Percentiles rank a stretch among this genome's conserved stretches.
These are phyloP conservation scores for Aureobasidium musti DNA, from an alignment of 2,329 filamentous ascomycete genomes.

Conservation along the genomic window DNA sequence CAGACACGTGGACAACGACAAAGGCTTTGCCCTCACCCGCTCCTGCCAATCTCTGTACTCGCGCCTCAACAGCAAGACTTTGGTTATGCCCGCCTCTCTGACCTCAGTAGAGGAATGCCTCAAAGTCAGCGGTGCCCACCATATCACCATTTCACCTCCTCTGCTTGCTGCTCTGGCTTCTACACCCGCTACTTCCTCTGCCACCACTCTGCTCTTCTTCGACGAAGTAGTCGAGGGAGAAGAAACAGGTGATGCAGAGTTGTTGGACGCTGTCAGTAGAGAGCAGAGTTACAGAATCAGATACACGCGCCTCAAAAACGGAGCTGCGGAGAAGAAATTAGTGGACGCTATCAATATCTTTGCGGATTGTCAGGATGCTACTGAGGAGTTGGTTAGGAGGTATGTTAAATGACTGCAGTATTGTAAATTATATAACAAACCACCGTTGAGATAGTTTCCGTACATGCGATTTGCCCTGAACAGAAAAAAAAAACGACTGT, in stretches of 20 bases:
- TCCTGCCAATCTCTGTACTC: constrained; percentile 58
- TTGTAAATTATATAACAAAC: not conserved
- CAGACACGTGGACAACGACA: constrained; percentile 54
- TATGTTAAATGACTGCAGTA: not conserved
- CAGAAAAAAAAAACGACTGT: no score
- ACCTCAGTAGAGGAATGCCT: constrained; percentile 62
- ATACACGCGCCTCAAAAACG: constrained; percentile 17
- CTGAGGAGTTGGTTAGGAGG: constrained; percentile 16
- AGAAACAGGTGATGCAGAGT: not conserved
- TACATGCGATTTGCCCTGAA: no score
- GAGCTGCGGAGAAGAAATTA: constrained; percentile 28
- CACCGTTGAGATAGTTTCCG: not conserved
- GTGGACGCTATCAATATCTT: constrained; percentile 31
- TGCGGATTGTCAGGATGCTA: constrained; percentile 27
- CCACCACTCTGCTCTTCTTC: not conserved
- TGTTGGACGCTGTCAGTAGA: not conserved
- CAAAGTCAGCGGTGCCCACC: constrained; percentile 58
- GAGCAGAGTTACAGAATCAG: constrained; percentile 21
- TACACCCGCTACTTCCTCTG: not conserved
- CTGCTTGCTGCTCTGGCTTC: constrained; percentile 47
- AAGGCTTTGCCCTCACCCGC: constrained; percentile 55
- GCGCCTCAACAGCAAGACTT: constrained; percentile 47
- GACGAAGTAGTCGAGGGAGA: not conserved
- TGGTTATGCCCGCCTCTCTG: constrained; percentile 60
- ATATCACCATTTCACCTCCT: constrained; percentile 60